Conservation (phyloP, 306 rosid genomes). For the Hippophae gyantsensis region DNA sequence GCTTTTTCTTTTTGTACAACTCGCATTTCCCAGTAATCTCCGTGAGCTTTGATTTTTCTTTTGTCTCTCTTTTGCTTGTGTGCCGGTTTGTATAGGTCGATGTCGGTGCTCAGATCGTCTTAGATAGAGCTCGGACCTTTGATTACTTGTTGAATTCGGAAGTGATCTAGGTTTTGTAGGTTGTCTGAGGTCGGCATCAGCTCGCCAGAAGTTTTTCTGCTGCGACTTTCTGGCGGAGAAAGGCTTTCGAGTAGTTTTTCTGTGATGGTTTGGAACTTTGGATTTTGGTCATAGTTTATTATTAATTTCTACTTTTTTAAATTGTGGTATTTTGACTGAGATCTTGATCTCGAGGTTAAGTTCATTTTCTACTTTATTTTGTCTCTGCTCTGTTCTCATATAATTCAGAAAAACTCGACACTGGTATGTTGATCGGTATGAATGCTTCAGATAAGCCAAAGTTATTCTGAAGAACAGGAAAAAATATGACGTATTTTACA, state of each 20-base stretch:
- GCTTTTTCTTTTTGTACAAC: slow-evolving; percentile 11
- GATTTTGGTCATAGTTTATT: neutral
- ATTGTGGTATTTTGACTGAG: slow-evolving; percentile 6
- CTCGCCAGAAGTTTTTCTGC: slow-evolving; percentile 25
- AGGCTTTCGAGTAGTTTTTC: neutral
- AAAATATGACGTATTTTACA: neutral
- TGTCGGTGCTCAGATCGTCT: slow-evolving; percentile 33
- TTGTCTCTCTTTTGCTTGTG: too few relatives aligned
- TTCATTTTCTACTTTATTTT: slow-evolving; percentile 1
- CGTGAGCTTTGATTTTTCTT: neutral
- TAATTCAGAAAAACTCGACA: slow-evolving; percentile 18
- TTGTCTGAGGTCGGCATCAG: slow-evolving; percentile 15
- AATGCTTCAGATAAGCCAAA: neutral
- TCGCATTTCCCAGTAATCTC: slow-evolving; percentile 1
- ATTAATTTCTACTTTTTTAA: neutral
- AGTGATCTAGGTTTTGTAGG: slow-evolving; percentile 40
- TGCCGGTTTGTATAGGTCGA: slow-evolving; percentile 5
- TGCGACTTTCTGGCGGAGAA: slow-evolving; percentile 1
- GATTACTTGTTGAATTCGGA: slow-evolving; percentile 18
- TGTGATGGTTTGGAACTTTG: neutral
- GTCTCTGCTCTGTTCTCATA: slow-evolving; percentile 16
- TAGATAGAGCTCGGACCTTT: slow-evolving; percentile 37
- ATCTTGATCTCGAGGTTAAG: slow-evolving; percentile 18
- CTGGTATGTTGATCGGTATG: slow-evolving; percentile 26
- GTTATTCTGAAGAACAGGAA: neutral